Conservation (phyloP, 768 basidiomycete species). For the Suillus cothurnatus region DNA sequence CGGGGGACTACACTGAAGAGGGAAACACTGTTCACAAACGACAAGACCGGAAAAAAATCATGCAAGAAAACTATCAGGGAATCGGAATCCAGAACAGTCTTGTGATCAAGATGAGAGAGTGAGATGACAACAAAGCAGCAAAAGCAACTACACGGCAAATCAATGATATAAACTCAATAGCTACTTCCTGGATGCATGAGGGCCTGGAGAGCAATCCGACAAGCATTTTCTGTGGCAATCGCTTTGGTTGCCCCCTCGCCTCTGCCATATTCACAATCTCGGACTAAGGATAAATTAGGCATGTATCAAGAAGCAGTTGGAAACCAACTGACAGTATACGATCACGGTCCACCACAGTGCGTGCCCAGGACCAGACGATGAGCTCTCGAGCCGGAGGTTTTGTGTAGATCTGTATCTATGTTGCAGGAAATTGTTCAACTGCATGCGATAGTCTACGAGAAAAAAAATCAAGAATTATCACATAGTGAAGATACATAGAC, state of each 20-base stretch:
- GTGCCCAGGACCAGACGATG: background rate
- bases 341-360: background rate
- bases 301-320: background rate
- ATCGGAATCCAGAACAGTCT: background rate
- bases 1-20: background rate
- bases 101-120: background rate
- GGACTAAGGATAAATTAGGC: slow-evolving; percentile 18
- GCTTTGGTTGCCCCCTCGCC: slow-evolving; percentile 18
- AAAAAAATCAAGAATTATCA: background rate
- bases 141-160: background rate
- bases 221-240: slow-evolving; percentile 29
- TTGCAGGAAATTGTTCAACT: slow-evolving; percentile 30
- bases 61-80: background rate
- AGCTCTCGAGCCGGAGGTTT: slow-evolving; percentile 11
- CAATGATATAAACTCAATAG: background rate
- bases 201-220: background rate
- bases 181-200: background rate
- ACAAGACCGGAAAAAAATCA: background rate
- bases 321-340: background rate
- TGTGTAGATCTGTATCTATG: slow-evolving; percentile 10
- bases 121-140: background rate
- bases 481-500: background rate
- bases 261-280: slow-evolving; percentile 23
- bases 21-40: background rate
- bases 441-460: slow-evolving; percentile 21